Evolutionary conservation across 73 alveolate genomes (phyloP).

Genomic region (Paramecium pentaurelia): DNA sequence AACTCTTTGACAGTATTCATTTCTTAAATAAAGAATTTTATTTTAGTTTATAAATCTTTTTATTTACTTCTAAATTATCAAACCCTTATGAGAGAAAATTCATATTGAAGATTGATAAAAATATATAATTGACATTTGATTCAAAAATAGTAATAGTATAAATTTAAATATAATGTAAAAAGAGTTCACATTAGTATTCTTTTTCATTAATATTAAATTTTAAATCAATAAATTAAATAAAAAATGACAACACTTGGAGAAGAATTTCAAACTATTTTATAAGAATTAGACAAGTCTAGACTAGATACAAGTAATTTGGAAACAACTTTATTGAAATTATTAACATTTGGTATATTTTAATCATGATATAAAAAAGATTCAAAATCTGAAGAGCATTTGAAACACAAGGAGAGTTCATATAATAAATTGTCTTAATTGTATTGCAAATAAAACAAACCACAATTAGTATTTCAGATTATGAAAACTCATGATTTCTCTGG

Average conservation of each 20-base stretch:
- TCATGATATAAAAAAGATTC: background rate
- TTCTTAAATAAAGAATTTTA: background rate
- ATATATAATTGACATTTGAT: background rate
- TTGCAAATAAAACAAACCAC: background rate
- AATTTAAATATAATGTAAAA: background rate
- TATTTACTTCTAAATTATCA: background rate
- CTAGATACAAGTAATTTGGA: background rate
- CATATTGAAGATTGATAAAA: background rate
- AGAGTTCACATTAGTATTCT: background rate
- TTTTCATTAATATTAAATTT: background rate
- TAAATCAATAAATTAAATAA: background rate
- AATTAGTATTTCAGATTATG: background rate
- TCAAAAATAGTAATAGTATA: background rate
- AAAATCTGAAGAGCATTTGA: conserved; percentile 11
- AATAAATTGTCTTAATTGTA: background rate
- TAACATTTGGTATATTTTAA: background rate
- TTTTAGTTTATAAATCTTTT: background rate
- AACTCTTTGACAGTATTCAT: background rate
- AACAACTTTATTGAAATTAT: background rate
- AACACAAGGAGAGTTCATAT: background rate
- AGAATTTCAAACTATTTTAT: background rate
- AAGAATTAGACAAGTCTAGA: background rate
- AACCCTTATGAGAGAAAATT: background rate
- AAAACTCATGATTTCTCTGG: background rate
- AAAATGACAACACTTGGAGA: background rate